Percentiles rank a stretch among this genome's conserved stretches.
These are phyloP conservation scores for Paecilomyces sp. DNA, from an alignment of 2,329 filamentous ascomycete species.

Conservation along the genomic window DNA sequence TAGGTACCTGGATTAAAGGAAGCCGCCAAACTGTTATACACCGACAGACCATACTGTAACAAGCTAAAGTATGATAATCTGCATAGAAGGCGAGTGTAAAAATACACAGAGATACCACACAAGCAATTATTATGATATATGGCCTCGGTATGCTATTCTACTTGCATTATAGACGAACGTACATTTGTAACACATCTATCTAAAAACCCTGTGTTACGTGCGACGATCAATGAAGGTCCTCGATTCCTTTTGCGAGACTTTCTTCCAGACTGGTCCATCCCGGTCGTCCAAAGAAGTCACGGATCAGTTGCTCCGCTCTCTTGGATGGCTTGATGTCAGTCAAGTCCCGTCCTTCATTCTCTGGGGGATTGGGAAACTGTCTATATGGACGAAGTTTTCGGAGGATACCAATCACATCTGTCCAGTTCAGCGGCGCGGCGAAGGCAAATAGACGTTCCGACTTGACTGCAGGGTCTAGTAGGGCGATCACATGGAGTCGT, in stretches of 20 bases:
- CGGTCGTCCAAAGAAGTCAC: slow-evolving; percentile 15
- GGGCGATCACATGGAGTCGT: slow-evolving; percentile 45
- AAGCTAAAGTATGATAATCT: not conserved
- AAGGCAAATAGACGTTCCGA: slow-evolving; percentile 50
- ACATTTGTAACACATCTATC: not conserved
- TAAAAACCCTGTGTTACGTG: not conserved
- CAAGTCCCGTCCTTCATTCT: slow-evolving; percentile 16
- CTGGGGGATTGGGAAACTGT: slow-evolving; percentile 21
- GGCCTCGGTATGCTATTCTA: too few relatives aligned
- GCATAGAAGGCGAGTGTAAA: not conserved
- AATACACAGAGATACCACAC: not conserved
- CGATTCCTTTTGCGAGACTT: not conserved
- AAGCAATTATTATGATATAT: too few relatives aligned
- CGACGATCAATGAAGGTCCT: not conserved
- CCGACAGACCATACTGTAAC: too few relatives aligned
- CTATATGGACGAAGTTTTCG: slow-evolving; percentile 33
- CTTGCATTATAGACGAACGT: not conserved
- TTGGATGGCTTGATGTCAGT: slow-evolving; percentile 14
- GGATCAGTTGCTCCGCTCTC: slow-evolving; percentile 21
- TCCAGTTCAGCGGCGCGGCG: slow-evolving; percentile 40
- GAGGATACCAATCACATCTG: slow-evolving; percentile 32
- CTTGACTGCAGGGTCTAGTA: slow-evolving; percentile 37
- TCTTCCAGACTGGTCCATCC: slow-evolving; percentile 25
- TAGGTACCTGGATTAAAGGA: not conserved
- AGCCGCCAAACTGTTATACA: not conserved